phyloP scores from a whole-genome alignment of 2,329 filamentous ascomycete genomes.

The Fulvia fulva region DNA sequence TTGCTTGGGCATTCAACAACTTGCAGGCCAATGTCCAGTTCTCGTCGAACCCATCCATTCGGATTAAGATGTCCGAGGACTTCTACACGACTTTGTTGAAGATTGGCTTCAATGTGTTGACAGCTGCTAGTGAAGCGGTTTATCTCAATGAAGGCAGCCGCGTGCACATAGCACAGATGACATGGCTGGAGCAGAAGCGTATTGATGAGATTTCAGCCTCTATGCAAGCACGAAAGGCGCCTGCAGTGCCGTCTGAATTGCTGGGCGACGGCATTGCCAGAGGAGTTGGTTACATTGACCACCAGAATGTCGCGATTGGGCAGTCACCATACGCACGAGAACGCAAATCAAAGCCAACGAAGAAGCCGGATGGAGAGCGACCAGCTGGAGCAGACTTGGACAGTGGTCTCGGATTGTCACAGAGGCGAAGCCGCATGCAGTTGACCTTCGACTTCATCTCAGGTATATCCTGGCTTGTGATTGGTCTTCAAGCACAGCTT shows the following conservation, averaged over 20 bases:
- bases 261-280: constrained; percentile 39
- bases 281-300: constrained; percentile 32
- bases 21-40: constrained; percentile 89
- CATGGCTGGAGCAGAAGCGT: constrained; percentile 89
- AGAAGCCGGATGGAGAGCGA: constrained; percentile 18
- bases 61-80: constrained; percentile 82
- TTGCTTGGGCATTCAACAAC: constrained; percentile 73
- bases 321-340: constrained; percentile 62
- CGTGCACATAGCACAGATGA: constrained; percentile 69
- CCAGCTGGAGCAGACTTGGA: constrained; percentile 31
- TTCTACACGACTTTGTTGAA: constrained; percentile 89
- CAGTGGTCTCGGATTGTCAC: constrained; percentile 71
- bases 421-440: constrained; percentile 73
- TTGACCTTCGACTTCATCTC: constrained; percentile 72
- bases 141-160: constrained; percentile 85
- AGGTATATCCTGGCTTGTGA: constrained; percentile 65
- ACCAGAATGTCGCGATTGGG: constrained; percentile 32
- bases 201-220: constrained; percentile 67
- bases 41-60: constrained; percentile 60
- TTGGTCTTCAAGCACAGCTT: constrained; percentile 56
- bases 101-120: constrained; percentile 81
- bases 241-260: constrained; percentile 41
- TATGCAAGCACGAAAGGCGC: constrained; percentile 35
- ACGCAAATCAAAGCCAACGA: constrained; percentile 47
- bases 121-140: constrained; percentile 90